Evolutionary conservation across 768 basidiomycete genomes (phyloP), one percentile per base, ranked within the genome.

Genomic region (Trichaptum fuscoviolaceum): DNA sequence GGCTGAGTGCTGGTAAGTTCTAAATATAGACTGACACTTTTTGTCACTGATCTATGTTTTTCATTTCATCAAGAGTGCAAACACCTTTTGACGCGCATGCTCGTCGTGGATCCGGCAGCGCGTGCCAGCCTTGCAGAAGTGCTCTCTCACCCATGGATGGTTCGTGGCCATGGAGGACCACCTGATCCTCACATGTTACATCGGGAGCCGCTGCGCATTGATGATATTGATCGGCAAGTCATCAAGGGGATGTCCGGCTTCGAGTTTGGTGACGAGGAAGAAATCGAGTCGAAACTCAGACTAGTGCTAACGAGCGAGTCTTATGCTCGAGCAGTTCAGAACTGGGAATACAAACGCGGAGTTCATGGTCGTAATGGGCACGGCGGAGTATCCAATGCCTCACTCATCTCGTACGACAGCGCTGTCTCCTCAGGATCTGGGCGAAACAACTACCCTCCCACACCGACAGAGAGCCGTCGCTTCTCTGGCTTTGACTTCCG

Each of bases 401-500:
- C 85, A 52, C 83, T 91, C 52, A 87, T 90, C 57, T 88, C 87
- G 26, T 88, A 75, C 66, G 80, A 83, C 66, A 81, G 80, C 66
- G 26, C 68, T 12, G 34, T 10, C 35, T 73, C 75, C 0, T 73
- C 76, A 35, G 42, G 35, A 4, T 36, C 52, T 34, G 62, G 65
- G 23, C 25, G 23, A 57, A 65, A 67, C 23, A 64, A 64, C 59
- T 66, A 63, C 23, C 72, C 76, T 18, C 73, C 76, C 20, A 82
- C 82, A 2, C 81, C 84, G 1, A 79, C 83, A 79, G 90, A 89
- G 73, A 81, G 83, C 24, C 92, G 89, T 74, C 85, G 96, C n/a
- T 98, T 98, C 75, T 95, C 92, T 15, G 96, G 90, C 1, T 92
- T 99, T 73, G 96, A 97, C 73, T 97, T 95, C 72, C 86, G 90